Evolutionary conservation across 2,329 filamentous ascomycete genomes (phyloP), one percentile per base, ranked within the genome.

Genomic region (Paecilomyces sp.): DNA sequence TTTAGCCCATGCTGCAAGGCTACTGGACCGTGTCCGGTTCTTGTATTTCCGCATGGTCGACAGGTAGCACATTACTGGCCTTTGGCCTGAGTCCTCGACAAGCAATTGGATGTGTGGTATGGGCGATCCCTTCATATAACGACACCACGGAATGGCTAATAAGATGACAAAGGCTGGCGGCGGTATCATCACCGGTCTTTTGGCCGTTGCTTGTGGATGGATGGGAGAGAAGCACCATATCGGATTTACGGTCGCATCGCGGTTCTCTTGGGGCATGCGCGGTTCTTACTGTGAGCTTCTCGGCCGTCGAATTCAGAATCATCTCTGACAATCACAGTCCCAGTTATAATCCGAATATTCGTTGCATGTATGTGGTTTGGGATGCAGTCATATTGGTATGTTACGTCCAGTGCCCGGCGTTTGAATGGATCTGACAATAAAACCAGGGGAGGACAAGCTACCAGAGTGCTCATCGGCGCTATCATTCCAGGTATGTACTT

Each of bases 11-110:
- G 12, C 18, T 56, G 30, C 54, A 54, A 65, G 68, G 68, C 34
- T 71, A 71, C 57, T 72, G 69, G 66, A 68, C 67, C 36, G 66
- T 71, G 30, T 67, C 68, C 7, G 68, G 69, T 18, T 67, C 65
- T 18, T 69, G 67, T 55, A 67, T 65, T 41, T 68, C 64, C 36
- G 67, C 64, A 60, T 71, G 67, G 69, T 67, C 67, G 59, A 68
- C 62, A 31, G 70, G 67, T 41, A 69, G 64, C 53, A 68, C 66
- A 25, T 62, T 68, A 57, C 64, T 66, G 56, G 66, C 63, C 36
- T 66, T 67, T 52, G 67, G 67, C 7, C 63, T 69, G 34, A 68
- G 62, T 56, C 63, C 66, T 1, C 60, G 62, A 24, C 63, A 68
- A 56, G 65, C 67, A 9, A 69, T 69, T 47, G 67, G 63, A 28